These are phyloP conservation scores for Citrus cavaleriei DNA, from an alignment of 345 rosid species.

Conservation along the genomic window DNA sequence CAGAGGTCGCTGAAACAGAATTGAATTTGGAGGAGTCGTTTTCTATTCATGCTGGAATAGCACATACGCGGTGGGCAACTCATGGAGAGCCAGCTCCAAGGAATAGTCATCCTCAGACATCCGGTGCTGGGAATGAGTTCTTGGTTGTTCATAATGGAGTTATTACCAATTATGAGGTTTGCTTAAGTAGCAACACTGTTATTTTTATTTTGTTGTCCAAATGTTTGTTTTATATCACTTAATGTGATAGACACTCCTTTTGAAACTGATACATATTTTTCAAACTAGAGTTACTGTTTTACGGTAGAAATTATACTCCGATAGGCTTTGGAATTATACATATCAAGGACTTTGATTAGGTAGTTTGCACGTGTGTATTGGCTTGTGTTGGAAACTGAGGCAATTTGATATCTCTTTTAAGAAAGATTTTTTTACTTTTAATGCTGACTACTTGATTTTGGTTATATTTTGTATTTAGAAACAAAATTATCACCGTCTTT, in stretches of 20 bases:
- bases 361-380: background rate
- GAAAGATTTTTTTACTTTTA: background rate
- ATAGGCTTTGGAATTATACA: background rate
- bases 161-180: slow-evolving; percentile 82
- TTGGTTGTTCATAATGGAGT: slow-evolving; percentile 95
- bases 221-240: background rate
- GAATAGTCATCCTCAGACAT: slow-evolving; percentile 89
- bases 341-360: background rate
- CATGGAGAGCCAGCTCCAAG: slow-evolving; percentile 95
- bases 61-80: slow-evolving; percentile 97
- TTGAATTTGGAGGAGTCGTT: slow-evolving; percentile 72
- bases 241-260: background rate
- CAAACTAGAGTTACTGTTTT: background rate
- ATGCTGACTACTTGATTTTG: background rate
- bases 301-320: background rate
- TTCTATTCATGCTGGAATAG: slow-evolving; percentile 83
- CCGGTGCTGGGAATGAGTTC: slow-evolving; percentile 81
- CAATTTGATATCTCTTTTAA: background rate
- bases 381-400: background rate
- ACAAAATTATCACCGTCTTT: background rate
- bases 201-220: background rate
- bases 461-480: background rate
- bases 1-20: slow-evolving; percentile 64
- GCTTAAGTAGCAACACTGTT: slow-evolving; percentile 5
- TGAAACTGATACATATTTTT: background rate